Conservation (phyloP, 495 filamentous ascomycete genomes). For the Xylaria telfairii region DNA sequence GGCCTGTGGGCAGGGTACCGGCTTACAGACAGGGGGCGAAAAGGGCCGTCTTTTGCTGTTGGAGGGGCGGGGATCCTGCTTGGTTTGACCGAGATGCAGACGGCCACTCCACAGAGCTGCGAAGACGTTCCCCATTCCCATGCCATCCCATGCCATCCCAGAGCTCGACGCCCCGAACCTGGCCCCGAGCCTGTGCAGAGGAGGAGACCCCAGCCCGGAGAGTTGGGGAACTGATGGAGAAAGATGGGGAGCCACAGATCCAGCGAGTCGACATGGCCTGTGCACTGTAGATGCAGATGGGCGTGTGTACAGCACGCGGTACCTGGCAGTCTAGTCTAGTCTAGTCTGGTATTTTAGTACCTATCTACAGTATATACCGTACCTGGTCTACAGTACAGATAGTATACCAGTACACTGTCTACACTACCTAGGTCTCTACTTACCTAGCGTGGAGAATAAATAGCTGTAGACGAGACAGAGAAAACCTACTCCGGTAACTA, state of each 20-base stretch:
- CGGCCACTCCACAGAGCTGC: constrained; percentile 15
- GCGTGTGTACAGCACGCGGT: too few relatives aligned
- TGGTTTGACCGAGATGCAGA: constrained; percentile 37
- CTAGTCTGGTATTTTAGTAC: background rate
- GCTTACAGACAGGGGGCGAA: constrained; percentile 39
- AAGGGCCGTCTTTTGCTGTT: constrained; percentile 40
- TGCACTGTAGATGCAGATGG: too few relatives aligned
- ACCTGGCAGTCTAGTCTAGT: background rate
- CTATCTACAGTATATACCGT: too few relatives aligned
- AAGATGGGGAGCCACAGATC: constrained; percentile 22
- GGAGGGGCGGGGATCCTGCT: constrained; percentile 36
- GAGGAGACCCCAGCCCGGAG: constrained; percentile 33
- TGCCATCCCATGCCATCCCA: too few relatives aligned
- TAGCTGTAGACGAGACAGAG: too few relatives aligned
- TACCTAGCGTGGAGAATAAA: background rate
- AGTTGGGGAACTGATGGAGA: constrained; percentile 37
- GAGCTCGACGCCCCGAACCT: background rate
- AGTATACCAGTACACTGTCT: too few relatives aligned
- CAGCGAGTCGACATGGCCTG: background rate
- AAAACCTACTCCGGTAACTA: too few relatives aligned
- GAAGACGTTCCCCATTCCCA: constrained; percentile 32
- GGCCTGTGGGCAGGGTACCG: constrained; percentile 29
- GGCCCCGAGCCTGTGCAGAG: constrained; percentile 25
- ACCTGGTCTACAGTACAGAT: too few relatives aligned
- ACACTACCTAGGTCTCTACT: too few relatives aligned